Evolutionary conservation across 2,329 filamentous ascomycete genomes (phyloP), one percentile per base, ranked within the genome.

Genomic region (Colletotrichum acutatum): DNA sequence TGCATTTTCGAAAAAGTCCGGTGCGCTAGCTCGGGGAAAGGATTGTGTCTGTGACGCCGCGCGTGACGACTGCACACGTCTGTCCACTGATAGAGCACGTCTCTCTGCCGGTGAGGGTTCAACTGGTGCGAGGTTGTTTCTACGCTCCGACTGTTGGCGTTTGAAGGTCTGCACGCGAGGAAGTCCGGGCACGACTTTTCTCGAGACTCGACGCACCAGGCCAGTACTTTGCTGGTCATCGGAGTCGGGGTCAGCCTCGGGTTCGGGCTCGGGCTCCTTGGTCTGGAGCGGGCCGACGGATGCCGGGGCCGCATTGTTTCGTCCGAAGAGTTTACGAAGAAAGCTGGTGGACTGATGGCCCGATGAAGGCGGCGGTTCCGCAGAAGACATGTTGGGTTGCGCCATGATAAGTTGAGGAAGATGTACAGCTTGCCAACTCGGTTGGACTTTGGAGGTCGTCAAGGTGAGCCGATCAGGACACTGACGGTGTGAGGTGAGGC

Each of bases 121-220:
- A 54, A 91, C 86, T 57, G 93, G 91, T 72, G 92, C 86, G 66
- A 97, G 86, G 78, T 91, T 92, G 77, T 93, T 90, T 76, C 95
- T 89, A 75, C 90, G 89, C 82, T 98, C 95, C 32, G 94, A 96
- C 80, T 93, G 90, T 81, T 96, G 94, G 77, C 95, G 90, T 82
- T 92, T 93, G 83, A 97, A 95, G 0, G 94, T 97, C 77, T 92
- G 90, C 5, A 91, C 86, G 61, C 94, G 90, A 52, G 95, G 94
- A 49, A 98, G 84, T 19, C 93, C 92, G 22, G 95, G 93, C 19
- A 95, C 90, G n/a, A 95, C 94, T 78, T 88, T 91, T 76, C 90
- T 83, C 34, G 85, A 85, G 72, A 83, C 80, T 73, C 86, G 85
- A 66, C 84, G 83, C 26, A 84, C 81, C 59, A 85, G 71, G 56